Conservation (phyloP, 2,329 filamentous ascomycete species). For the Emmonsiellopsis sp. region DNA sequence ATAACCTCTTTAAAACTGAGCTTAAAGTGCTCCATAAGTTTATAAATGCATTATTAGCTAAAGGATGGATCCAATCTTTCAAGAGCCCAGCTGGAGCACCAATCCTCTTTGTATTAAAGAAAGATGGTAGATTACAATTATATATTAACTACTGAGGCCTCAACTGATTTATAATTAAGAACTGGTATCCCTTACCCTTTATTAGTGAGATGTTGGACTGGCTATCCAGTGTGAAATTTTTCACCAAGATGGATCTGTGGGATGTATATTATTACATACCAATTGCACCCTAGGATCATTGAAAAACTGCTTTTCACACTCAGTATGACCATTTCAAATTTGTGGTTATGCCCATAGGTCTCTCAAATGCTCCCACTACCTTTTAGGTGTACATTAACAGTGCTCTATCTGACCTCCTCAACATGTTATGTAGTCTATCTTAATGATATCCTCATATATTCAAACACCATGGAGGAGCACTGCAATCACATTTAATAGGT, state of each 20-base stretch:
- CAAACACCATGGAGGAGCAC: too few relatives aligned
- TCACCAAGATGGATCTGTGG: constrained; percentile 18
- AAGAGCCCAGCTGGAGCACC: too few relatives aligned
- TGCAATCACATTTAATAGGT: constrained; percentile 4
- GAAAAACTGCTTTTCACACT: background rate
- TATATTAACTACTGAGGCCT: too few relatives aligned
- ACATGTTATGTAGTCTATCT: too few relatives aligned
- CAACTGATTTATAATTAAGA: constrained; percentile 19
- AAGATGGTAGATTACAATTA: too few relatives aligned
- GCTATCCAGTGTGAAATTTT: constrained; percentile 13
- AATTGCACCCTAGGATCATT: constrained; percentile 8
- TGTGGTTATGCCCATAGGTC: background rate
- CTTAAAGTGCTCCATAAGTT: background rate
- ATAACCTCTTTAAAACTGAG: background rate
- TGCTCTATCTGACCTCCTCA: too few relatives aligned
- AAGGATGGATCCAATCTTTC: background rate
- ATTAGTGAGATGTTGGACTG: constrained; percentile 16
- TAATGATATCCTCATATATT: too few relatives aligned
- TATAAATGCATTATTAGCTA: background rate
- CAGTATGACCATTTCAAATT: constrained; percentile 8
- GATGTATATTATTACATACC: too few relatives aligned
- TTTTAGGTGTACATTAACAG: background rate
- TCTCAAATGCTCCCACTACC: background rate
- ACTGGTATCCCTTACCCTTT: constrained; percentile 18
- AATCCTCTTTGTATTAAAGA: too few relatives aligned